Conservation (phyloP, 176 grass and related monocot genomes). For the Rhipidocladum racemiflorum region DNA sequence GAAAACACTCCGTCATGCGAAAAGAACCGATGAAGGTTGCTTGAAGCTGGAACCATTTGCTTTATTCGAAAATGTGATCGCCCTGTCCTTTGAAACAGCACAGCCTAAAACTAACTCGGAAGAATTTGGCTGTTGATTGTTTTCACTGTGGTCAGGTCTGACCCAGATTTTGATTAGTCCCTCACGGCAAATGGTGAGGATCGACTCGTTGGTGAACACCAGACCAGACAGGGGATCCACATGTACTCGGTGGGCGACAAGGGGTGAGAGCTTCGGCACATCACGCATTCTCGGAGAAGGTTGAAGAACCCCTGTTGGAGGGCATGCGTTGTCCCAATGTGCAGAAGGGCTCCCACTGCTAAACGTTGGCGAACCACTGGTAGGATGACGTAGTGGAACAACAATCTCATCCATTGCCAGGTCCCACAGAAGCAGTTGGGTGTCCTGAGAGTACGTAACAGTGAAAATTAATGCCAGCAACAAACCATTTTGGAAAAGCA, state of each 20-base stretch:
- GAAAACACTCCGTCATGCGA: constrained; percentile 48
- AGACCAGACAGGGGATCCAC: constrained; percentile 67
- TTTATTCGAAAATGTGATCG: constrained; percentile 41
- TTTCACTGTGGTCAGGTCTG: constrained; percentile 50
- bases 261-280: constrained; percentile 87
- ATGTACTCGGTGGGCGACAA: constrained; percentile 75
- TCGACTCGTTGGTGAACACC: constrained; percentile 74
- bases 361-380: constrained; percentile 72
- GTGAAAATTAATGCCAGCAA: not conserved
- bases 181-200: constrained; percentile 75
- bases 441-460: constrained; percentile 52
- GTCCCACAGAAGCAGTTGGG: constrained; percentile 85
- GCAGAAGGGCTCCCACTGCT: constrained; percentile 69
- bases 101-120: constrained; percentile 45
- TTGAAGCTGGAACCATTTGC: constrained; percentile 57
- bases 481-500: not conserved
- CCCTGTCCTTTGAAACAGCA: constrained; percentile 51
- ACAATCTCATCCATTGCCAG: constrained; percentile 93
- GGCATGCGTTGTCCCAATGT: constrained; percentile 77
- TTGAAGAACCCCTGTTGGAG: constrained; percentile 64
- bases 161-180: constrained; percentile 88
- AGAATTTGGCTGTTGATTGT: constrained; percentile 49
- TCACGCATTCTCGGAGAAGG: constrained; percentile 77
- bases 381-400: constrained; percentile 66
- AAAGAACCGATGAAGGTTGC: constrained; percentile 57